A percentile compares a stretch with the other conserved stretches of the same genome.
phyloP scores from a whole-genome alignment of 2,329 filamentous ascomycete species.

The Ophiostoma sp. region DNA sequence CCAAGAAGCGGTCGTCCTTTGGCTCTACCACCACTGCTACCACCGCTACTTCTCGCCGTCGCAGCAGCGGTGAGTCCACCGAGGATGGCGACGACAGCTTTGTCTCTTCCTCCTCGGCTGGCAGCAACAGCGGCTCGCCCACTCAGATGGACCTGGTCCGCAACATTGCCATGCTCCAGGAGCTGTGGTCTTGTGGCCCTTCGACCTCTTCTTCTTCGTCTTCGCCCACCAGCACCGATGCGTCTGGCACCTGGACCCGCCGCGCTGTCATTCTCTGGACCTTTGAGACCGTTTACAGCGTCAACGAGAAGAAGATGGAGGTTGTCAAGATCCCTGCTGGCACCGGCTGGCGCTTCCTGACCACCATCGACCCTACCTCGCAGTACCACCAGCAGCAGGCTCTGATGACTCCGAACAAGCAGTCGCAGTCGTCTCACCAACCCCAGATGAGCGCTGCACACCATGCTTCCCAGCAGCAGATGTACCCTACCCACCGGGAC shows the following conservation, averaged over 20 bases:
- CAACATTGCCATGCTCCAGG: constrained; percentile 62
- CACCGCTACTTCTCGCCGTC: constrained; percentile 17
- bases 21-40: constrained; percentile 23
- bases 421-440: constrained; percentile 17
- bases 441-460: constrained; percentile 13
- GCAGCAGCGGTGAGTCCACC: constrained; percentile 28
- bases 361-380: constrained; percentile 55
- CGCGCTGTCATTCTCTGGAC: constrained; percentile 59
- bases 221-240: background rate
- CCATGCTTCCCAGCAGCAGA: constrained; percentile 18
- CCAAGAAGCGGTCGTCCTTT: constrained; percentile 26
- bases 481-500: constrained; percentile 34
- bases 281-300: constrained; percentile 48
- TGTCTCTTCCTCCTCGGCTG: constrained; percentile 27
- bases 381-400: constrained; percentile 50
- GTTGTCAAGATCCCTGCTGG: constrained; percentile 47
- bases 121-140: constrained; percentile 28
- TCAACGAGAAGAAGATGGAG: constrained; percentile 40
- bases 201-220: constrained; percentile 31
- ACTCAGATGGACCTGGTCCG: constrained; percentile 53
- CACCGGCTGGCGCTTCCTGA: constrained; percentile 58
- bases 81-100: constrained; percentile 29
- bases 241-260: constrained; percentile 44
- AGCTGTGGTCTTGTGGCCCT: constrained; percentile 53
- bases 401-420: constrained; percentile 30